Base-by-base conservation (phyloP, 495 filamentous ascomycete genomes). In the Penicillium crystallinum region DNA sequence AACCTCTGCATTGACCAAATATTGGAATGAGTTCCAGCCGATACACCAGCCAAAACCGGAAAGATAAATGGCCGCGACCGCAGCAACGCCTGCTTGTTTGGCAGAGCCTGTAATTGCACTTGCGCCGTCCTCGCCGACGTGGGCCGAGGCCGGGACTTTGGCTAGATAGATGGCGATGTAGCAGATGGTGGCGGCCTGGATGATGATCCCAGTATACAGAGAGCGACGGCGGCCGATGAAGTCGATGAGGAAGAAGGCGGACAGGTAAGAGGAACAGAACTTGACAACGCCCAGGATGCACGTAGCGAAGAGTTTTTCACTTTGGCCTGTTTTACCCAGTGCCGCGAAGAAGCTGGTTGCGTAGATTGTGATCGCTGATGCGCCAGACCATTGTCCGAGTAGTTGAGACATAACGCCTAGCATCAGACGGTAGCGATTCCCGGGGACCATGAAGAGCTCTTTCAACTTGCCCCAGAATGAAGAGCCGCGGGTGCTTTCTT, bases 21-120 rank as follows among this genome's bases (percentile, higher is more conserved):
- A 87, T 49, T 83, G 82, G 62, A 85, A 81, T 3, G 66, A 70
- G 48, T 83, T 84, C 80, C 81, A 85, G 21, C 82, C 81, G 7
- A 84, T 59, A 0, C 80, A 78, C 80, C 81, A 86, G 2, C 46
- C 46, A 38, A 48, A 48, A 8, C 46, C 46, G 17, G 46, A 48
- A 19, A 48, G 34, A 25, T 48, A 48, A 15, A 48, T 48, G 0
- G 46, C 46, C 9, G 46, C 46, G 15, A 48, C 23, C 2, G 46
- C 46, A 4, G 33, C 46, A 11, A 48, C 36, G 9, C 46, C 46
- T 1, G 46, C 46, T 6, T 21, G 46, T 25, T 38, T 48, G 14
- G 46, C 46, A 38, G 46, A 48, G 1, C 46, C 46, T 2, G 46
- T 48, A 5, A 48, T 48, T 3, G 23, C 46, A 15, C 34, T n/a